Base-by-base conservation (phyloP, 1,284 basidiomycete genomes). In the Irpex sp. region DNA sequence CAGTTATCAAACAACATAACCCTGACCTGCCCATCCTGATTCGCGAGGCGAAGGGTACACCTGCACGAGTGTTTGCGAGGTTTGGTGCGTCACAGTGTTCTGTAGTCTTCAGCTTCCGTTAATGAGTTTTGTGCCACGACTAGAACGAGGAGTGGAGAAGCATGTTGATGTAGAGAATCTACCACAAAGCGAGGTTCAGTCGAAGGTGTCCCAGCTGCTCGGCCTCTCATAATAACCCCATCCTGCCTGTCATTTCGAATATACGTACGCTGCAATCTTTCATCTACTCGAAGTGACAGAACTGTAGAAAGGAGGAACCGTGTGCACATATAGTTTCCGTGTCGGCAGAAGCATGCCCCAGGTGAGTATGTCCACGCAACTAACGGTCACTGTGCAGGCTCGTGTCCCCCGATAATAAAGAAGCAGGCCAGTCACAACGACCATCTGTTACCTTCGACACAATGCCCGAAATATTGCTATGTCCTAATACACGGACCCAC, bases 21-120 rank as follows among this genome's bases (percentile, higher is more conserved):
- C 96, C 95, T 52, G 89, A 96, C 76, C 78, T 97, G 37, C 96
- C 95, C 47, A 85, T 97, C 49, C 76, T 97, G 69, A 93, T 97
- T 71, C 84, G 95, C 67, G 94, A 97, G 80, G 95, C 95, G n/a
- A 82, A 80, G 67, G 94, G 92, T 37, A 93, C 94, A 7, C 92
- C 93, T 57, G 93, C 95, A 60, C 82, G 94, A 72, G 89, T 88
- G 52, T 97, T 96, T 81, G 95, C 92, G 55, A 83, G 95, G 73
- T 96, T 95, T 73, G 94, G 95, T 97, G 78, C 75, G 94, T 85
- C 34, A 21, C 62, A 57, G 68, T 6, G 4, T 47, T 54, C 21
- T 47, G 13, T 31, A n/a, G 58, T 21, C 34, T 66, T 37, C 26
- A 4, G 21, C 21, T 15, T 21, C 38, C 21, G 58, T 38, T 47